Percentiles rank a stretch among this genome's conserved stretches.
Conservation (phyloP, 2,329 filamentous ascomycete species). For the Aureobasidium subglaciale region DNA sequence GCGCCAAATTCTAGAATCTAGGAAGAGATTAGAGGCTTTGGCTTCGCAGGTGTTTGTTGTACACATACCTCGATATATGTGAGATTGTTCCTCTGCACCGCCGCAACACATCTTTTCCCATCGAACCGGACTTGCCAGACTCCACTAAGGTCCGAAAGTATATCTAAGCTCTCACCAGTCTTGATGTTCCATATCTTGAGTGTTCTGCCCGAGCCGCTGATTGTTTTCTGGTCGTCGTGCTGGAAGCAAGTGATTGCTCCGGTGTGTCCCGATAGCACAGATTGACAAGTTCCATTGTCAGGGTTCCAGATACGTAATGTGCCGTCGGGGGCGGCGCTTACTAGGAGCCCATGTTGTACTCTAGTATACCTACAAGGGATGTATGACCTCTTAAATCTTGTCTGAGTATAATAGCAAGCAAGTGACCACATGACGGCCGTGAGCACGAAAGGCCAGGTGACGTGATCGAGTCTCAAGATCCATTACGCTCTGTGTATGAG, state of each 20-base stretch:
- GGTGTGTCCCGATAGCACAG: constrained; percentile 83
- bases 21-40: constrained; percentile 28
- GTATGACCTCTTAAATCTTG: constrained; percentile 95
- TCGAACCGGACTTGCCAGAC: constrained; percentile 99
- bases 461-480: constrained; percentile 70
- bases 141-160: constrained; percentile 84
- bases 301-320: constrained; percentile 97
- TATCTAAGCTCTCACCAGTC: constrained; percentile 85
- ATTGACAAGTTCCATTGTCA: constrained; percentile 81
- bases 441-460: constrained; percentile 93
- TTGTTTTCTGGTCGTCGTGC: constrained; percentile 92
- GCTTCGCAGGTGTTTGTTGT: neutral
- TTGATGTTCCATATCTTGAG: constrained; percentile 98
- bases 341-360: constrained; percentile 84
- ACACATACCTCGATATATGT: constrained; percentile 87
- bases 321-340: constrained; percentile 91
- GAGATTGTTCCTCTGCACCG: constrained; percentile 82
- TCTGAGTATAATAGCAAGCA: constrained; percentile 96
- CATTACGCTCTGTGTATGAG: constrained; percentile 41
- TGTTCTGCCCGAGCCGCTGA: constrained; percentile 89
- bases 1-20: constrained; percentile 97
- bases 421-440: constrained; percentile 95
- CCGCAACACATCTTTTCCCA: constrained; percentile 87
- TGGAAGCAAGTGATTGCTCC: constrained; percentile 98
- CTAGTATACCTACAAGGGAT: constrained; percentile 83